Base-by-base conservation (phyloP, 1,284 basidiomycete species). In the Pseudozyma pruni region DNA sequence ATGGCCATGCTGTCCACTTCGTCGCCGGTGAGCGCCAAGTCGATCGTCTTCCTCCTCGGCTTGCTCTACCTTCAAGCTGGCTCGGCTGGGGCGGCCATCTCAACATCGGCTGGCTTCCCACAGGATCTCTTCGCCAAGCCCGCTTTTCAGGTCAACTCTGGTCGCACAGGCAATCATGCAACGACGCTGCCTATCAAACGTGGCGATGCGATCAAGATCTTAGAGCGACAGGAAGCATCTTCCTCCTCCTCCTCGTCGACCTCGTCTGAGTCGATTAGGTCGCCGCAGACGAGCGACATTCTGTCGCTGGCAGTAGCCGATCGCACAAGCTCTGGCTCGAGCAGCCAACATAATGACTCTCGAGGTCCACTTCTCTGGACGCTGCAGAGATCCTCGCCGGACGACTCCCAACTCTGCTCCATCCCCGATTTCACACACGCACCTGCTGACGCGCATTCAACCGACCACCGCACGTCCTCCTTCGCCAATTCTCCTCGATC, bases 71-170 rank as follows among this genome's bases (percentile, higher is more conserved):
- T 69, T 1, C 59, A 69, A 39, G 55, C 45, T 5, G 40, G 27
- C 16, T 40, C 46, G 6, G 44, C 49, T 20, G 40, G 63, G 16
- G 67, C 67, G 9, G 29, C 52, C 19, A 60, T 63, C 33, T 70
- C 67, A 6, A 57, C 60, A 3, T 56, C 67, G 11, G 47, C 60
- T 9, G 47, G 52, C 22, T 74, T 74, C 14, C 71, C 71, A 1
- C 67, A 55, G 13, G 71, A 74, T 25, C 52, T 74, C 20, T 74
- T 74, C 34, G 61, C 71, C 10, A 57, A 53, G 31, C 71, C 71
- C 0, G 71, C 71, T 5, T 74, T 70, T 20, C 44, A 66, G 13
- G 43, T 69, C 20, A 37, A 35, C 13, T 27, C 51, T 4, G 60
- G 60, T 3, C 16, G 37, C 22, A 1, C 29, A 4, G 39, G 13